Percentiles rank a stretch among this genome's conserved stretches.
phyloP scores from a whole-genome alignment of 306 rosid species.

The Senna siamea region DNA sequence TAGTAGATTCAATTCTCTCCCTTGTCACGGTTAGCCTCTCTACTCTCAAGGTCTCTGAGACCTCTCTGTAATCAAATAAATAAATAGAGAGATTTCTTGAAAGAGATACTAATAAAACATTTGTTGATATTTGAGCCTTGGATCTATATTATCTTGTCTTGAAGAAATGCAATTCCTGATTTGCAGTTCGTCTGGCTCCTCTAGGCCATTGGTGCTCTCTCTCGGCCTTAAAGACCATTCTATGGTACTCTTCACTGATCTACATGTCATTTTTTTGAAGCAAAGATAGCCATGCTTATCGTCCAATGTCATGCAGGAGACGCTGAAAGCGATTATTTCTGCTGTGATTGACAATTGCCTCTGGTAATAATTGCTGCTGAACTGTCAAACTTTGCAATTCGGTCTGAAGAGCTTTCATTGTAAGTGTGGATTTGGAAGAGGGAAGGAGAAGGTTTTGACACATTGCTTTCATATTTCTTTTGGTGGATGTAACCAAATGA shows the following conservation, averaged over 20 bases:
- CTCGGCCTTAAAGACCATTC: constrained; percentile 97
- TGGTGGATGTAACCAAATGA: not conserved
- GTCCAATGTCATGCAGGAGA: constrained; percentile 64
- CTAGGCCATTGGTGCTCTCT: constrained; percentile 73
- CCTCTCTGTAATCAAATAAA: not conserved
- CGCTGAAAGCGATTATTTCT: constrained; percentile 71
- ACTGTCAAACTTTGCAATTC: constrained; percentile 15
- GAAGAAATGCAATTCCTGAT: constrained; percentile 34
- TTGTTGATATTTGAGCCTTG: not conserved
- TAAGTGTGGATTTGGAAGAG: too few relatives aligned
- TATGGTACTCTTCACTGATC: constrained; percentile 43
- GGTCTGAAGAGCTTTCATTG: constrained; percentile 6
- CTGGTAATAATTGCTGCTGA: constrained; percentile 51
- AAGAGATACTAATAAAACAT: not conserved
- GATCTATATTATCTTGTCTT: constrained; percentile 1
- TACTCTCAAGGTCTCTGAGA: not conserved
- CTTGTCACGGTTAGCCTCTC: not conserved
- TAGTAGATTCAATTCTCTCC: not conserved
- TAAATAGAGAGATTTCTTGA: not conserved
- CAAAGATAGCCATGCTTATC: not conserved
- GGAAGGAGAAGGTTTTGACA: too few relatives aligned
- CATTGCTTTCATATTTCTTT: constrained; percentile 18
- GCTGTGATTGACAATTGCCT: constrained; percentile 68
- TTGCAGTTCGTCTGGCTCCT: constrained; percentile 69
- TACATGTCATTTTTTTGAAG: not conserved